A percentile compares a stretch with the other conserved stretches of the same genome.
Conservation (phyloP, 2,329 filamentous ascomycete species). For the Stagonosporopsis vannaccii region DNA sequence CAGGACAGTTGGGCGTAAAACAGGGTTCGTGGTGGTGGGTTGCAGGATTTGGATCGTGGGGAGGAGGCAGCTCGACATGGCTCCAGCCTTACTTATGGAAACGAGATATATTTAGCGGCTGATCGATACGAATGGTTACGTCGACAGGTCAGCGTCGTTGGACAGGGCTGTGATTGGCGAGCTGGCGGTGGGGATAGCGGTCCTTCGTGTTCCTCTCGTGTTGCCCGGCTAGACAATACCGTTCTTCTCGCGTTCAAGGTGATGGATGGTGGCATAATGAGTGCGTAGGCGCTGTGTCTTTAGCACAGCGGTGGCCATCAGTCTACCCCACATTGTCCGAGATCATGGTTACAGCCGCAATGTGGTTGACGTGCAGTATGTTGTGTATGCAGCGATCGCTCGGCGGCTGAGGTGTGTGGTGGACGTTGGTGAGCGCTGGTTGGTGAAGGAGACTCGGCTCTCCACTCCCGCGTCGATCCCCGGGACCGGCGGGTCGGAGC, state of each 20-base stretch:
- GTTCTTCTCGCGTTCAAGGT: not conserved
- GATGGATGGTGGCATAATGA: not conserved
- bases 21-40: constrained; percentile 6
- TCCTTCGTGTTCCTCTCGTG: constrained; percentile 6
- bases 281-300: constrained; percentile 2
- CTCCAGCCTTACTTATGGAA: not conserved
- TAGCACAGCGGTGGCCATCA: constrained; percentile 1
- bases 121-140: constrained; percentile 5
- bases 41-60: constrained; percentile 13
- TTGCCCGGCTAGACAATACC: not conserved
- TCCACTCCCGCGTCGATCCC: constrained; percentile 15
- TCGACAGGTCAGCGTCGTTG: constrained; percentile 2
- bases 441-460: constrained; percentile 14
- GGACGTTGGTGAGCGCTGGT: constrained; percentile 1
- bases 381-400: not conserved
- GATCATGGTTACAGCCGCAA: not conserved
- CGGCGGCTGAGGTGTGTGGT: constrained; percentile 7
- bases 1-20: not conserved
- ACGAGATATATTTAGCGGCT: constrained; percentile 1
- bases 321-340: constrained; percentile 14
- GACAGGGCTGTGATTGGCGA: constrained; percentile 3
- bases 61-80: constrained; percentile 11
- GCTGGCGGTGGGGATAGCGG: not conserved
- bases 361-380: constrained; percentile 7
- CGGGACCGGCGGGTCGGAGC: constrained; percentile 11